phyloP scores from a whole-genome alignment of 2,329 filamentous ascomycete species.

The Fusarium sulawesiense region DNA sequence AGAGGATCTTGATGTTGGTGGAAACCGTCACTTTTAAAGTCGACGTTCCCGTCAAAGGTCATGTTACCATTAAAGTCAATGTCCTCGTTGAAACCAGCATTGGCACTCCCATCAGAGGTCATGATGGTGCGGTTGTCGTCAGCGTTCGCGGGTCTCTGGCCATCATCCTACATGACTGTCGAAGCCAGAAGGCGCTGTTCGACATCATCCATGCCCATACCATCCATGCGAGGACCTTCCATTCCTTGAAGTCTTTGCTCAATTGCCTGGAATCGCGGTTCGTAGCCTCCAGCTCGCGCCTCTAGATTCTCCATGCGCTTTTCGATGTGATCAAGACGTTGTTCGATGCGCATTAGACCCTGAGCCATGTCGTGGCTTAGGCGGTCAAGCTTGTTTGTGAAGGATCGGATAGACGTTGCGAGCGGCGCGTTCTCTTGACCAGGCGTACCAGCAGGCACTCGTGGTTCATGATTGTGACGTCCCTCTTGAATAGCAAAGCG shows the following conservation, averaged over 20 bases:
- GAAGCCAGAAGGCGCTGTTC: slow-evolving; percentile 58
- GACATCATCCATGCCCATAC: slow-evolving; percentile 59
- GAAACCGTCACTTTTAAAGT: background rate
- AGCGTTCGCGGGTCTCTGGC: slow-evolving; percentile 25
- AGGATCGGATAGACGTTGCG: slow-evolving; percentile 67
- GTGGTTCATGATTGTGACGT: slow-evolving; percentile 72
- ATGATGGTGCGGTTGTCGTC: slow-evolving; percentile 28
- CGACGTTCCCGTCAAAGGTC: slow-evolving; percentile 6
- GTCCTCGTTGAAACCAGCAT: slow-evolving; percentile 1
- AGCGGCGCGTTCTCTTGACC: slow-evolving; percentile 69
- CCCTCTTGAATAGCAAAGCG: slow-evolving; percentile 70
- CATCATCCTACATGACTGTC: slow-evolving; percentile 55
- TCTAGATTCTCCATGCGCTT: slow-evolving; percentile 68
- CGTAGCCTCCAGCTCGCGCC: slow-evolving; percentile 55
- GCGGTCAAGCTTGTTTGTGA: slow-evolving; percentile 70
- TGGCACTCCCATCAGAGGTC: slow-evolving; percentile 10
- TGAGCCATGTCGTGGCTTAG: slow-evolving; percentile 67
- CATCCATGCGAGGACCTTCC: slow-evolving; percentile 57
- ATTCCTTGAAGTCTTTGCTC: slow-evolving; percentile 57
- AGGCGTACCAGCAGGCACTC: slow-evolving; percentile 63
- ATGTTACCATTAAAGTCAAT: slow-evolving; percentile 2
- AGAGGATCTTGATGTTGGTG: background rate
- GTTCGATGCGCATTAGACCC: slow-evolving; percentile 63
- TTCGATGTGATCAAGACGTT: slow-evolving; percentile 63
- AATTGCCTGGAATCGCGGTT: slow-evolving; percentile 59